phyloP scores from a whole-genome alignment of 176 grass and related monocot genomes.

The Saccharum officinarum region DNA sequence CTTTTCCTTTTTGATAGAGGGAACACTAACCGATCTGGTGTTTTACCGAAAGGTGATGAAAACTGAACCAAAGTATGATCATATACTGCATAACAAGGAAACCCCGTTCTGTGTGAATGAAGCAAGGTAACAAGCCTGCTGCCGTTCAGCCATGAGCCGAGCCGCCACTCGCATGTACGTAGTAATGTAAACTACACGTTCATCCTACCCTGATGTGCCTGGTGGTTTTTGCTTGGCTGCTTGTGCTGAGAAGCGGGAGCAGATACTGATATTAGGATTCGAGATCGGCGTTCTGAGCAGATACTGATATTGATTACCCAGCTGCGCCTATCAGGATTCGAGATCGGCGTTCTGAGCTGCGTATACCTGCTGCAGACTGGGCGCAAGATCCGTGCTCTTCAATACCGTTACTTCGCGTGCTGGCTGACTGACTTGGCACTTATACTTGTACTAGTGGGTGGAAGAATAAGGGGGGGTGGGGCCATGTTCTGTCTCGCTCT shows the following conservation, averaged over 20 bases:
- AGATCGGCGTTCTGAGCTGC: background rate
- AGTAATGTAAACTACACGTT: background rate
- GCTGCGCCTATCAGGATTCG: slow-evolving; percentile 11
- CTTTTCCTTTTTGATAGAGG: slow-evolving; percentile 25
- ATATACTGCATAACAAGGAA: background rate
- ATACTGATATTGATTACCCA: background rate
- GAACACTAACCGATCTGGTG: slow-evolving; percentile 12
- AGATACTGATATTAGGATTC: background rate
- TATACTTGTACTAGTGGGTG: background rate
- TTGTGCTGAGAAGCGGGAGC: slow-evolving; percentile 24
- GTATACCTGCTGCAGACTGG: background rate
- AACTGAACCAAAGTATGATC: background rate
- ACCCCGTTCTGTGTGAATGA: background rate
- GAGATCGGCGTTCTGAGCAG: no score
- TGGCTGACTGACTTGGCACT: no score
- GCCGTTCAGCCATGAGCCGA: background rate
- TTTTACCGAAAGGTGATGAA: no score
- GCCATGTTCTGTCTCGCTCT: background rate
- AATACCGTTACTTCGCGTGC: background rate
- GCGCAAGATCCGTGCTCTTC: slow-evolving; percentile 2
- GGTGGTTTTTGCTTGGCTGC: slow-evolving; percentile 23
- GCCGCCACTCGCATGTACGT: no score
- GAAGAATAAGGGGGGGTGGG: background rate
- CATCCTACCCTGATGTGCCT: background rate
- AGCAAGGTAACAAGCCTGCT: background rate